Base-by-base conservation (phyloP, 2,329 filamentous ascomycete species). In the Sporothrix humicola region DNA sequence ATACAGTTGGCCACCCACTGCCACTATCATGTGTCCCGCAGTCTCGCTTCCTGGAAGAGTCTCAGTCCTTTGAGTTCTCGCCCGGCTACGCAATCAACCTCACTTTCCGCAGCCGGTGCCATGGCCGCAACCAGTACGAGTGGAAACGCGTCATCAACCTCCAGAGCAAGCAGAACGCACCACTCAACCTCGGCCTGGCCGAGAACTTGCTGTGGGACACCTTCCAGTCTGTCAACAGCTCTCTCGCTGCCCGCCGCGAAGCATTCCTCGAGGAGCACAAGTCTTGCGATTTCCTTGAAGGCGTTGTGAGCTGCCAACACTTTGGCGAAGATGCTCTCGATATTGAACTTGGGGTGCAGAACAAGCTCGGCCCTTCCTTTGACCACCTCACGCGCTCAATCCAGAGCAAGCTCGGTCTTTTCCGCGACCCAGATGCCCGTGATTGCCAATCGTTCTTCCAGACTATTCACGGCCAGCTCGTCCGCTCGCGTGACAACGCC, bases 21-120 rank as follows among this genome's bases (percentile, higher is more conserved):
- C 81, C 85, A 1, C 80, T 86, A 48, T 79, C 80, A 46, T 87
- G 85, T 74, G 80, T 88, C 26, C 87, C 86, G 9, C 82, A 80
- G 31, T 81, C 81, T 37, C 81, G 80, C 50, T 86, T 86, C 76
- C 77, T 84, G 46, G 83, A 85, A 63, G 79, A 82, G n/a, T 79
- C 81, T 0, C 85, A 86, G 74, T 76, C 79, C 8, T 87, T 86
- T 75, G 83, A 86, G 74, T 81, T 82, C 44, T 77, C 84, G 2
- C 85, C 87, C 4, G 87, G 87, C n/a, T 88, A 86, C 77, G 81
- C 81, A 10, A 81, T 88, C 56, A 81, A 83, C 46, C 78, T 88
- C 50, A 81, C 81, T 20, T 82, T 88, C 74, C 82, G 81, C 58
- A 86, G 83, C 75, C 82, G 80, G 72, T 83, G 82, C 72, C 79